These are phyloP conservation scores for Capsella rubella DNA, from an alignment of 441 rosid species.

Conservation along the genomic window DNA sequence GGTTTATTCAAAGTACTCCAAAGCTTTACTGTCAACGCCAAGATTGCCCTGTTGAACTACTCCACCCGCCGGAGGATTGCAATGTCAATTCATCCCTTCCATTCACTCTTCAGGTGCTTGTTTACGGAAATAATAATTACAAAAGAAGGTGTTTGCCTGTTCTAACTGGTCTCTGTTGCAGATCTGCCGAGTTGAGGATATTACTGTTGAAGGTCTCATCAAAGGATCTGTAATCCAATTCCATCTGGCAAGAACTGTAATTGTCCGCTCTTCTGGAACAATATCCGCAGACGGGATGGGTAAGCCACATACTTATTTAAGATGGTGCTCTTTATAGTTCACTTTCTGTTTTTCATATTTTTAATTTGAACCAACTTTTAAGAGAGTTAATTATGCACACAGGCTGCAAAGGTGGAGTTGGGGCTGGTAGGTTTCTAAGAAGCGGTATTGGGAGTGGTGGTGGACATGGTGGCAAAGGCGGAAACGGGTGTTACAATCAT, in stretches of 20 bases:
- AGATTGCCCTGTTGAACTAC: constrained; percentile 84
- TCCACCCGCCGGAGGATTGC: constrained; percentile 96
- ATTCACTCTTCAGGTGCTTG: constrained; percentile 85
- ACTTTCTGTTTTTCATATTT: constrained; percentile 4
- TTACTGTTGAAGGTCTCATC: constrained; percentile 71
- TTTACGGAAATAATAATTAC: not conserved
- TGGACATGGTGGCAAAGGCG: constrained; percentile 97
- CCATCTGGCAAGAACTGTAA: constrained; percentile 79
- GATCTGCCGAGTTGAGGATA: constrained; percentile 93
- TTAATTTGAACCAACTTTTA: not conserved
- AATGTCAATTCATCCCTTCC: constrained; percentile 86
- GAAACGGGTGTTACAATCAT: constrained; percentile 81
- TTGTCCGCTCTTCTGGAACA: constrained; percentile 65
- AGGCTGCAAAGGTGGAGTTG: constrained; percentile 94
- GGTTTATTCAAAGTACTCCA: constrained; percentile 62
- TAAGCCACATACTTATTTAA: constrained; percentile 42
- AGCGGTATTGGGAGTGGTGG: constrained; percentile 91
- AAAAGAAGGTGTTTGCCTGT: constrained; percentile 15
- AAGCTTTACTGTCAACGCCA: constrained; percentile 74
- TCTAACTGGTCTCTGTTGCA: constrained; percentile 50
- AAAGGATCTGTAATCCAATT: constrained; percentile 88
- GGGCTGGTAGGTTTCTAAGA: constrained; percentile 70
- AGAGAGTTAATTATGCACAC: constrained; percentile 32
- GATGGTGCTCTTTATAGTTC: constrained; percentile 12
- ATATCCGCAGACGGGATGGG: constrained; percentile 83